Evolutionary conservation across 805 yeast genomes (phyloP).

Genomic region (Metschnikowia vanudenii): DNA sequence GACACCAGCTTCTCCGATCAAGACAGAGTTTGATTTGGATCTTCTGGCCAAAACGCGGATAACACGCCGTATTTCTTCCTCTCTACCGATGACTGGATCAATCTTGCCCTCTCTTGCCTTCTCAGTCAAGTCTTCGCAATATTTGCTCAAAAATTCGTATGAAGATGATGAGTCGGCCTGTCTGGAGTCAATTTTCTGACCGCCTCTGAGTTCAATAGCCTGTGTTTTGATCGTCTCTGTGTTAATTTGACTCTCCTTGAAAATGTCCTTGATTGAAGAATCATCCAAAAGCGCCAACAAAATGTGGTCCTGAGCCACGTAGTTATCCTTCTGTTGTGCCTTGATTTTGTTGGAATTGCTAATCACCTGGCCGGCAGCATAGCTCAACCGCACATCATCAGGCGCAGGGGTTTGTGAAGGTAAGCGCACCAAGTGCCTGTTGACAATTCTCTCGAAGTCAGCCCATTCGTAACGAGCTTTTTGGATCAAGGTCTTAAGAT

Average conservation of each 20-base stretch:
- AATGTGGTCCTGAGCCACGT: conserved; percentile 92
- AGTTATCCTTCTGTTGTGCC: conserved; percentile 85
- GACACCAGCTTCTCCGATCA: conserved; percentile 99
- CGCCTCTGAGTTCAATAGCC: conserved; percentile 79
- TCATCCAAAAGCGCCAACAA: conserved; percentile 84
- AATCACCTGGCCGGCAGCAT: conserved; percentile 73
- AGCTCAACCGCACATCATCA: conserved; percentile 69
- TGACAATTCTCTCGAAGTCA: conserved; percentile 72
- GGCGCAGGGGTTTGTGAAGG: conserved; percentile 93
- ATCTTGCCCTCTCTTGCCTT: conserved; percentile 91
- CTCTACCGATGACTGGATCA: conserved; percentile 98
- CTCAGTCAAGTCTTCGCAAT: conserved; percentile 92
- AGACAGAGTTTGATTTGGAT: conserved; percentile 92
- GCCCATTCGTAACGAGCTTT: conserved; percentile 89
- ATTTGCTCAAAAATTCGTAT: conserved; percentile 81
- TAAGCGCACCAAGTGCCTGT: conserved; percentile 74
- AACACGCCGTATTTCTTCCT: conserved; percentile 94
- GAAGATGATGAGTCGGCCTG: conserved; percentile 87
- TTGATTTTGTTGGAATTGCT: conserved; percentile 74
- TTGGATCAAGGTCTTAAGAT: conserved; percentile 78
- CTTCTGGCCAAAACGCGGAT: conserved; percentile 95
- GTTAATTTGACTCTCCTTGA: conserved; percentile 70
- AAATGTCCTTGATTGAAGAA: conserved; percentile 59
- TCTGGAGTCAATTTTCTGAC: conserved; percentile 87
- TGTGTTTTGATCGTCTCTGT: conserved; percentile 73